Base-by-base conservation (phyloP, 2,329 filamentous ascomycete species). In the Sclerotinia trifoliorum region DNA sequence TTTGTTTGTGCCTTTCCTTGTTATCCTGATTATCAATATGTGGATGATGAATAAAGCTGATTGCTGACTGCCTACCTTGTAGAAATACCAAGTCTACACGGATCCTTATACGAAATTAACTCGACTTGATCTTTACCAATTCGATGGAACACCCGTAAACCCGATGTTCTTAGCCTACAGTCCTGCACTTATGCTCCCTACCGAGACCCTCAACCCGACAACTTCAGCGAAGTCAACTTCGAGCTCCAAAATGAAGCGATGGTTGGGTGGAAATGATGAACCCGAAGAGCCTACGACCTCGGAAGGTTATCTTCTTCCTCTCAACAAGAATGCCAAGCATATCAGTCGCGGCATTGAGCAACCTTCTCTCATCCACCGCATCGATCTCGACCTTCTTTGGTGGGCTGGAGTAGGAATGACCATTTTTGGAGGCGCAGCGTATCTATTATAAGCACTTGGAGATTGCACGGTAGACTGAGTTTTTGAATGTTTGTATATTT, bases 181-280 rank as follows among this genome's bases (percentile, higher is more conserved):
- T 17, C 85, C 88, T 6, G 88, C 89, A 0, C 80, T 88, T 74
- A 92, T 92, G 88, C 84, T 91, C 7, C 89, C 89, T 2, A 91
- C 89, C 3, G 81, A 82, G 15, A 90, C 87, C 0, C 80, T 92
- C 69, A 88, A 90, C 74, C 86, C 88, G 1, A 76, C 74, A 26
- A 70, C 80, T 0, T 80, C 79, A 2, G 71, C 74, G 32, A 74
- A 80, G 1, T 77, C 80, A 3, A 76, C 78, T 4, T 72, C 78
- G 5, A 79, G 76, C 44, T 72, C 77, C 5, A 82, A 78, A 65
- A 74, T 78, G n/a, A 80, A 79, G 68, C 70, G 74, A 62, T 68
- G 71, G 73, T 58, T 65, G 75, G 48, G 66, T 76, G 48, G 69
- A 29, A 49, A 35, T 29, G 67, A 67, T 17, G 68, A 77, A 17